A percentile compares a stretch with the other conserved stretches of the same genome.
These are phyloP conservation scores for Nicotiana paniculata DNA, from an alignment of 257 asterid genomes.

Conservation along the genomic window DNA sequence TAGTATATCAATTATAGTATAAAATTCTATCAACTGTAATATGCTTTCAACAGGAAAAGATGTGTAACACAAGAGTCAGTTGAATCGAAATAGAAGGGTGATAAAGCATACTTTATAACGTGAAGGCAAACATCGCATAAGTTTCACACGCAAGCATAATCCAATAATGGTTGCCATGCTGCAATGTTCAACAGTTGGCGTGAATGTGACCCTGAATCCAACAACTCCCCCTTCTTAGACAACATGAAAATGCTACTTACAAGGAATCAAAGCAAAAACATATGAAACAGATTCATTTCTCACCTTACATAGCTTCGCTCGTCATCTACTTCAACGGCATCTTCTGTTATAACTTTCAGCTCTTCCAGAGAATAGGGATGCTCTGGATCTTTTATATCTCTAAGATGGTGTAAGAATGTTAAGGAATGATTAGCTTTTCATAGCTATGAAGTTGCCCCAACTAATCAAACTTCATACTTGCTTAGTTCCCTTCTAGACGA, in stretches of 20 bases:
- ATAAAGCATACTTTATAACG: conserved; percentile 60
- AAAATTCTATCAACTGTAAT: neutral
- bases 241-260: neutral
- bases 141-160: conserved; percentile 90
- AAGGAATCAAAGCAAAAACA: conserved; percentile 1
- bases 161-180: conserved; percentile 92
- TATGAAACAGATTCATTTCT: conserved; percentile 8
- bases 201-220: conserved; percentile 71
- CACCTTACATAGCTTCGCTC: conserved; percentile 68
- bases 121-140: conserved; percentile 79
- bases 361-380: conserved; percentile 93
- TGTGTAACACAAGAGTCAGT: neutral
- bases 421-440: conserved; percentile 38
- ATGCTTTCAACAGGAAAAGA: neutral
- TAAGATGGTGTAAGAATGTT: conserved; percentile 68
- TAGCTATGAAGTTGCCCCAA: neutral
- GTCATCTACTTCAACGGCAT: conserved; percentile 81
- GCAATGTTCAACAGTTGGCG: conserved; percentile 97
- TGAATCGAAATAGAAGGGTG: neutral
- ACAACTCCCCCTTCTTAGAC: neutral
- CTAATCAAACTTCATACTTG: neutral
- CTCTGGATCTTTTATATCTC: conserved; percentile 98
- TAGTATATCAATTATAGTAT: neutral
- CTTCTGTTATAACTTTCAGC: conserved; percentile 85
- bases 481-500: neutral